Evolutionary conservation across 2,329 filamentous ascomycete species (phyloP).

Genomic region (Dryadomyces quercivorus): DNA sequence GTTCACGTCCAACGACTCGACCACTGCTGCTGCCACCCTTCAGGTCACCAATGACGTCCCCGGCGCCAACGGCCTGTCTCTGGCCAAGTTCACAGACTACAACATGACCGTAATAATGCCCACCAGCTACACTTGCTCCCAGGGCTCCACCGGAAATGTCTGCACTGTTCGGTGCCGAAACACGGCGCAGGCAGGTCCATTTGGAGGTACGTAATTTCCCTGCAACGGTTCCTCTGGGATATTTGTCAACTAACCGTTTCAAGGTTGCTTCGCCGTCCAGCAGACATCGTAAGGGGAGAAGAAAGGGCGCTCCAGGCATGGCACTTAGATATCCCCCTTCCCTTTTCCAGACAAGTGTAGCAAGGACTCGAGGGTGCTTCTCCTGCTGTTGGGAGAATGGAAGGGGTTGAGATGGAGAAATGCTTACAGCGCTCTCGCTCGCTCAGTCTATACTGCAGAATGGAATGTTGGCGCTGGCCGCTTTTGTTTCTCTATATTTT

Average conservation of each 20-base stretch:
- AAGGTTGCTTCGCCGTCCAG: constrained; percentile 2
- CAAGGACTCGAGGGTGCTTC: too few species aligned
- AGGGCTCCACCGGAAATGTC: not conserved
- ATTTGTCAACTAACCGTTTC: not conserved
- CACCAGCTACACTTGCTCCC: not conserved
- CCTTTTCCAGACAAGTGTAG: too few species aligned
- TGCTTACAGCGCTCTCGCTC: not conserved
- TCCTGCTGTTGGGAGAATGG: too few species aligned
- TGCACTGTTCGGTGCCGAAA: constrained; percentile 4
- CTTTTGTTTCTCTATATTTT: not conserved
- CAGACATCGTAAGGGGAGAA: not conserved
- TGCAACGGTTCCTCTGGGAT: not conserved
- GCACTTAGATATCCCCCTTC: too few species aligned
- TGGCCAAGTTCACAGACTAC: constrained; percentile 5
- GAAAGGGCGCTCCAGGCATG: too few species aligned
- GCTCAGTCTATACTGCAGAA: not conserved
- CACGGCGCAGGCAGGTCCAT: constrained; percentile 1
- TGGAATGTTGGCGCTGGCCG: not conserved
- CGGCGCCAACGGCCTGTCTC: constrained; percentile 2
- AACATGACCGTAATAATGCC: constrained; percentile 6
- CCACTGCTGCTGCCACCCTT: not conserved
- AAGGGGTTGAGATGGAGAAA: too few species aligned
- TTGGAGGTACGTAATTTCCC: not conserved
- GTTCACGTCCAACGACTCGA: not conserved
- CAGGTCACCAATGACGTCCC: constrained; percentile 3